Evolutionary conservation across 164 flowering plant genomes (phyloP).

Genomic region (Dillenia suffruticosa): DNA sequence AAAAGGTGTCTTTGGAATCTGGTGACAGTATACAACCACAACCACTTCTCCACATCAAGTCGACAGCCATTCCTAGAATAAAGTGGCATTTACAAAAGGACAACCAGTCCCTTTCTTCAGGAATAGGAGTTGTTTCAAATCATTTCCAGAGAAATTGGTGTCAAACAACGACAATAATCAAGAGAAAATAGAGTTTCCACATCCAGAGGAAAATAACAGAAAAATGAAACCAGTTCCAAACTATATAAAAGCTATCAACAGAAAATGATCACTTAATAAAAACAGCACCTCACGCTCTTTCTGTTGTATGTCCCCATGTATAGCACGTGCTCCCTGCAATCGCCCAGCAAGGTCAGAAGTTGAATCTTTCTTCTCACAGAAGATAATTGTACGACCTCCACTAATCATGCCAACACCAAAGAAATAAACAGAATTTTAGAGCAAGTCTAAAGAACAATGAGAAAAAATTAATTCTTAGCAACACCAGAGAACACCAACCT

Average conservation of each 20-base stretch:
- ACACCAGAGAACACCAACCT: slow-evolving; percentile 37
- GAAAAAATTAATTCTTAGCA: background rate
- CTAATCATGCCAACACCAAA: slow-evolving; percentile 19
- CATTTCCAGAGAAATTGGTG: no score
- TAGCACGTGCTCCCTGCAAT: slow-evolving; percentile 76
- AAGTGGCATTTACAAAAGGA: no score
- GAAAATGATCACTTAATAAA: background rate
- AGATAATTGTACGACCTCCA: slow-evolving; percentile 84
- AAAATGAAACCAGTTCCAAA: background rate
- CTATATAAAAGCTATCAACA: background rate
- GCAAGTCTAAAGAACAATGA: background rate
- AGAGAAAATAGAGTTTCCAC: no score
- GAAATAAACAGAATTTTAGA: background rate
- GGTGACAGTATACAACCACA: no score
- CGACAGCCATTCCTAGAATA: no score
- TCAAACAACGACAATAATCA: no score
- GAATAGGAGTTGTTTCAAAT: no score
- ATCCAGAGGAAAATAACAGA: background rate
- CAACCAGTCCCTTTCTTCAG: no score
- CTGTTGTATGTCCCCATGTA: slow-evolving; percentile 96
- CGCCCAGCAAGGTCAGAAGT: slow-evolving; percentile 72
- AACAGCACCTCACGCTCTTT: slow-evolving; percentile 66
- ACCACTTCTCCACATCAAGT: no score
- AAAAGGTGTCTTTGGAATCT: no score
- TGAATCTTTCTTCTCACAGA: slow-evolving; percentile 79